Conservation (phyloP, 495 filamentous ascomycete species). For the Hypoxylon crocopeplum region DNA sequence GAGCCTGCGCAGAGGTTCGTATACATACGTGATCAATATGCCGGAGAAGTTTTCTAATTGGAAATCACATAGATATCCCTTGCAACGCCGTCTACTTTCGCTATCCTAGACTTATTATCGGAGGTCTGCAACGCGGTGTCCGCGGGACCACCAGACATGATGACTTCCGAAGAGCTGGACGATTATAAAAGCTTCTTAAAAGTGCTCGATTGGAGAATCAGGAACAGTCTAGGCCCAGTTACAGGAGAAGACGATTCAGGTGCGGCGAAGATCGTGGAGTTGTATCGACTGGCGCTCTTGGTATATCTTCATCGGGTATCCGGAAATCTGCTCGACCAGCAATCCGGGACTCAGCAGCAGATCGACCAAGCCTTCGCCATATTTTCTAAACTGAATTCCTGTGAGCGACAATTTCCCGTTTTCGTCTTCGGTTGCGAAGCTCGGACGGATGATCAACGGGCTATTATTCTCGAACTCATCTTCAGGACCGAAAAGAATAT, state of each 20-base stretch:
- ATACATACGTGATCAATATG: not conserved
- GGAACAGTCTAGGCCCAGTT: constrained; percentile 6
- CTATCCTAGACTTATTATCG: constrained; percentile 18
- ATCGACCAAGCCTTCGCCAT: constrained; percentile 36
- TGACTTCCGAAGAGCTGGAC: not conserved
- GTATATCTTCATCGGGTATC: constrained; percentile 43
- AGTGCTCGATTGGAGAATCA: constrained; percentile 34
- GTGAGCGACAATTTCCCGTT: constrained; percentile 45
- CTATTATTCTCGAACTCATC: constrained; percentile 42
- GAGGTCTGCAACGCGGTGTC: constrained; percentile 11
- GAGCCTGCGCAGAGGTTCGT: not conserved
- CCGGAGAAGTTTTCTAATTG: not conserved
- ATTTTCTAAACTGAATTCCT: constrained; percentile 30
- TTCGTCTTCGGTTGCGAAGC: constrained; percentile 51
- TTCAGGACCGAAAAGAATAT: constrained; percentile 35
- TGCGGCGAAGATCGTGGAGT: constrained; percentile 26
- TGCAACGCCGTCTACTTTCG: not conserved
- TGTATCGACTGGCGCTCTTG: constrained; percentile 42
- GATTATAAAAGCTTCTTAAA: constrained; percentile 32
- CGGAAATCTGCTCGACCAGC: constrained; percentile 27
- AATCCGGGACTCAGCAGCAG: constrained; percentile 23
- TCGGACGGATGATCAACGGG: constrained; percentile 43
- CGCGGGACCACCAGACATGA: not conserved
- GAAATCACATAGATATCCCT: not conserved
- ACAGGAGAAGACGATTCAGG: not conserved